Conservation (phyloP, 2,329 filamentous ascomycete species). For the Dryadomyces sulphureus region DNA sequence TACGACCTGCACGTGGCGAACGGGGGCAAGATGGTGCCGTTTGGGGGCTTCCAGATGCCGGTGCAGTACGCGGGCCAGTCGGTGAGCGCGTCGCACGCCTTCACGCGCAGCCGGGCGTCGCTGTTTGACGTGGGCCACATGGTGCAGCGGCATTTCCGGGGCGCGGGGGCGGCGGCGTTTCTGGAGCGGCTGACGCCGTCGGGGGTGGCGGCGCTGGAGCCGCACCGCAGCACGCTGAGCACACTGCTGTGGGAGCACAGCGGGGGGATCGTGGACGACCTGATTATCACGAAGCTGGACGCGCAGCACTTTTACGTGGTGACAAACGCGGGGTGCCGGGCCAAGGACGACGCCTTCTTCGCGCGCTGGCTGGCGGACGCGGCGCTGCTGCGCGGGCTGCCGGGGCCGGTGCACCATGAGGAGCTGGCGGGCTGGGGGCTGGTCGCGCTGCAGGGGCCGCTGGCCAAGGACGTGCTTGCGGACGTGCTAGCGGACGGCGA, state of each 20-base stretch:
- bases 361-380: conserved; percentile 49
- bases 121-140: conserved; percentile 96
- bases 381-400: conserved; percentile 15
- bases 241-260: conserved; percentile 63
- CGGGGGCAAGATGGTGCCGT: conserved; percentile 92
- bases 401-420: conserved; percentile 16
- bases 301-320: conserved; percentile 77
- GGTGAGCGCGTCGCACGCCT: conserved; percentile 74
- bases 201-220: conserved; percentile 46
- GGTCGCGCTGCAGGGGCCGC: conserved; percentile 78
- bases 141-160: conserved; percentile 78
- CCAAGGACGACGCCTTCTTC: conserved; percentile 75
- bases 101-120: conserved; percentile 76
- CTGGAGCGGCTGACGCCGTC: conserved; percentile 75
- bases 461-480: conserved; percentile 54
- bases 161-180: conserved; percentile 66
- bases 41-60: conserved; percentile 85
- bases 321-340: conserved; percentile 82
- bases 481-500: conserved; percentile 41
- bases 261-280: conserved; percentile 91
- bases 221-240: conserved; percentile 68
- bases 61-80: conserved; percentile 70
- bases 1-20: conserved; percentile 37
- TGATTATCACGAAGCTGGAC: conserved; percentile 70
- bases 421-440: conserved; percentile 61